These are phyloP conservation scores for Sordaria brevicollis DNA, from an alignment of 495 filamentous ascomycete genomes.

Conservation along the genomic window DNA sequence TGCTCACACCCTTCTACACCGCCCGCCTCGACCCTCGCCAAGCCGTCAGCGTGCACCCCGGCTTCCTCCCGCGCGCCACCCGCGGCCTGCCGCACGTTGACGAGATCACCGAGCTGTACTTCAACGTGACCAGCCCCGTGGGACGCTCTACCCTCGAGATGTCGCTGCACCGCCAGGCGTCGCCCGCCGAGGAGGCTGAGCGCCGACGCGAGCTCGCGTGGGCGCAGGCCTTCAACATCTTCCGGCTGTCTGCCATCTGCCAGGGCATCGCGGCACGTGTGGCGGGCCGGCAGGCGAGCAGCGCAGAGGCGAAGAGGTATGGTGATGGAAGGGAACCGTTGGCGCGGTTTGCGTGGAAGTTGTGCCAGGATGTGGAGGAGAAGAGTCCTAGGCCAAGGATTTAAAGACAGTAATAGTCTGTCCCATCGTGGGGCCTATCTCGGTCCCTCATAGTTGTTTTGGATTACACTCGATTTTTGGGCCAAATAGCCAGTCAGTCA, in stretches of 20 bases:
- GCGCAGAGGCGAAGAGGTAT: constrained; percentile 65
- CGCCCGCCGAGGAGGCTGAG: constrained; percentile 29
- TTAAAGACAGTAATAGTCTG: background rate
- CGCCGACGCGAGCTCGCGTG: constrained; percentile 49
- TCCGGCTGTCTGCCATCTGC: constrained; percentile 66
- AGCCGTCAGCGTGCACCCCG: constrained; percentile 24
- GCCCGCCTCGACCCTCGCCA: constrained; percentile 20
- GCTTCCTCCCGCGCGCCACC: constrained; percentile 51
- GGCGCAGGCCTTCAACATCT: constrained; percentile 52
- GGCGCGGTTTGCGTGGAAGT: constrained; percentile 66
- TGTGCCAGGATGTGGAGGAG: constrained; percentile 13
- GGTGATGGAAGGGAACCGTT: constrained; percentile 52
- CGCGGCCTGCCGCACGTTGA: constrained; percentile 66
- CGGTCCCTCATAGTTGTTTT: background rate
- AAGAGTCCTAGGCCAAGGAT: background rate
- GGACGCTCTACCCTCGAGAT: constrained; percentile 19
- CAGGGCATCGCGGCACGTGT: constrained; percentile 87
- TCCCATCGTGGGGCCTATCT: background rate
- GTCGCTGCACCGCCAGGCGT: constrained; percentile 3
- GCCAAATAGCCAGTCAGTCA: background rate
- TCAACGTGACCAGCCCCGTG: constrained; percentile 59
- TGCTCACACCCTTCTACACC: constrained; percentile 58
- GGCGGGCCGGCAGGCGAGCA: constrained; percentile 82
- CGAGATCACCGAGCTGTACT: constrained; percentile 69
- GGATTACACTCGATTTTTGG: background rate